A percentile compares a stretch with the other conserved stretches of the same genome.
These are phyloP conservation scores for Protea cynaroides DNA, from an alignment of 164 flowering plant genomes.

Conservation along the genomic window DNA sequence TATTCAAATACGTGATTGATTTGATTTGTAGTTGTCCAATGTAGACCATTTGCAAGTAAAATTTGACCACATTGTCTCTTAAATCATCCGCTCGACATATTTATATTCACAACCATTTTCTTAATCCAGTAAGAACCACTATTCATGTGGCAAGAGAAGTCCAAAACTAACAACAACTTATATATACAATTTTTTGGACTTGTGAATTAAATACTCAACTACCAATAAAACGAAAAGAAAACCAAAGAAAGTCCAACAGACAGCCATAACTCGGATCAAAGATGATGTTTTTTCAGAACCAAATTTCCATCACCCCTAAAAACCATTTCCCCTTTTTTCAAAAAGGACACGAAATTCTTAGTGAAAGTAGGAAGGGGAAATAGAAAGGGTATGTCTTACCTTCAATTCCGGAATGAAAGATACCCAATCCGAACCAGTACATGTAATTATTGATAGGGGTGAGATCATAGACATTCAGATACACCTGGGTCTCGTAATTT, in stretches of 20 bases:
- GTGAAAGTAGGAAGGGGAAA: neutral
- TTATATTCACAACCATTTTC: too few species aligned
- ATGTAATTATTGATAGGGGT: constrained; percentile 61
- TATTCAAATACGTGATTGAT: too few species aligned
- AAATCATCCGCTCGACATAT: too few species aligned
- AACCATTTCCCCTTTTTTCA: neutral
- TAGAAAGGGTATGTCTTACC: too few species aligned
- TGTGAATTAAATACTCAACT: neutral
- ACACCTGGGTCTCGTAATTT: constrained; percentile 32
- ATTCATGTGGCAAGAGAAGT: too few species aligned
- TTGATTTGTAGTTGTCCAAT: too few species aligned
- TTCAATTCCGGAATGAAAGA: constrained; percentile 79
- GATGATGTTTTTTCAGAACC: neutral
- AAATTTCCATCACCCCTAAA: neutral
- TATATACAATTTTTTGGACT: neutral
- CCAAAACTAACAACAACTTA: too few species aligned
- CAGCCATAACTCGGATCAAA: neutral
- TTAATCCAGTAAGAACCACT: too few species aligned
- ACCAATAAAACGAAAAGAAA: neutral
- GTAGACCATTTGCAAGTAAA: too few species aligned
- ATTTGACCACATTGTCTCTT: too few species aligned
- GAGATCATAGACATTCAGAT: constrained; percentile 74
- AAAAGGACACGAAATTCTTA: neutral
- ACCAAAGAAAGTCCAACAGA: neutral
- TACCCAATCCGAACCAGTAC: constrained; percentile 60